Percentiles rank a stretch among this genome's conserved stretches.
phyloP scores from a whole-genome alignment of 2,329 filamentous ascomycete species.

The Curvularia spicifera region DNA sequence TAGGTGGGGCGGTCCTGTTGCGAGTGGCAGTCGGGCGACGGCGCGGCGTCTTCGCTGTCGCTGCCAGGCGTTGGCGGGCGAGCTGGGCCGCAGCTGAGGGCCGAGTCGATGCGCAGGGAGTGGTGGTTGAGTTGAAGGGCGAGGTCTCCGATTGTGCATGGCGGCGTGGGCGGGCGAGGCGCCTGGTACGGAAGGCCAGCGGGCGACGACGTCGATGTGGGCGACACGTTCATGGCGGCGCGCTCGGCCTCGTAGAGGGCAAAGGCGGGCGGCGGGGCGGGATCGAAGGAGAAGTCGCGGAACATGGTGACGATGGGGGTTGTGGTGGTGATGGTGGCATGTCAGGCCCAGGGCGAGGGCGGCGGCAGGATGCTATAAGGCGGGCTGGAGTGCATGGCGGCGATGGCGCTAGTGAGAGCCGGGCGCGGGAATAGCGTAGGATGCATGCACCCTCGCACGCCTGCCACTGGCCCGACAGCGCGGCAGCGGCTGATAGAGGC shows the following conservation, averaged over 20 bases:
- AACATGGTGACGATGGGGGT: constrained; percentile 39
- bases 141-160: constrained; percentile 47
- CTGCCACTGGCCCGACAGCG: constrained; percentile 6
- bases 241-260: constrained; percentile 38
- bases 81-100: constrained; percentile 11
- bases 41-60: constrained; percentile 27
- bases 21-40: constrained; percentile 9
- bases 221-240: constrained; percentile 43
- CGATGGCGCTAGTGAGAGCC: not conserved
- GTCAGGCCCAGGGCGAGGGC: constrained; percentile 2
- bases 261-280: constrained; percentile 39
- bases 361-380: constrained; percentile 23
- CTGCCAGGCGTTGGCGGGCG: constrained; percentile 37
- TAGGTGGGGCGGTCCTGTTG: constrained; percentile 29
- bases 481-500: not conserved
- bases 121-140: constrained; percentile 45
- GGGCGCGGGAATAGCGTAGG: not conserved
- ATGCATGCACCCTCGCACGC: not conserved
- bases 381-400: constrained; percentile 3
- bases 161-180: constrained; percentile 34
- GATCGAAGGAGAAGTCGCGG: constrained; percentile 49
- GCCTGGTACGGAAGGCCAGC: constrained; percentile 8
- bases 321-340: not conserved
- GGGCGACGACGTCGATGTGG: constrained; percentile 32
- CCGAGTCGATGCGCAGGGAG: constrained; percentile 38